Evolutionary conservation across 176 grass and related monocot genomes (phyloP).

Genomic region (Bromus sterilis): DNA sequence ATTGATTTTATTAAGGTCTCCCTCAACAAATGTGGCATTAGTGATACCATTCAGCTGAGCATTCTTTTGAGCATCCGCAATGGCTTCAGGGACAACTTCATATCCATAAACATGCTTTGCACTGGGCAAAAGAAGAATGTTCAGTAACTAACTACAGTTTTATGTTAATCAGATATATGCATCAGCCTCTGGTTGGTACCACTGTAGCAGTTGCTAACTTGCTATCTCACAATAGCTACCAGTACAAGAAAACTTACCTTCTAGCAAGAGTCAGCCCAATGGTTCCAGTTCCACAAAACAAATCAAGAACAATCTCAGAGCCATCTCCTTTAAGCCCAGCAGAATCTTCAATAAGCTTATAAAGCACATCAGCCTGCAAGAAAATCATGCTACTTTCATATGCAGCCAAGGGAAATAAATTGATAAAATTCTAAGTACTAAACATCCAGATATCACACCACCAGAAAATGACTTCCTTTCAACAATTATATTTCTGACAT

Average conservation of each 20-base stretch:
- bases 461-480: background rate
- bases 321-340: slow-evolving; percentile 77
- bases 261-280: slow-evolving; percentile 90
- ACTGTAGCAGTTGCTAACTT: background rate
- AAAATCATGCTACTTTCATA: background rate
- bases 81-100: slow-evolving; percentile 85
- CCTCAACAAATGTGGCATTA: slow-evolving; percentile 93
- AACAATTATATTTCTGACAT: background rate
- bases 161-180: slow-evolving; percentile 1
- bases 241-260: slow-evolving; percentile 32
- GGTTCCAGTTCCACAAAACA: slow-evolving; percentile 96
- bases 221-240: background rate
- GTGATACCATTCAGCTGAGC: slow-evolving; percentile 66
- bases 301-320: slow-evolving; percentile 86
- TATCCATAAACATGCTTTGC: slow-evolving; percentile 86
- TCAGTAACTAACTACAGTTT: slow-evolving; percentile 10
- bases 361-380: slow-evolving; percentile 83
- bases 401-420: background rate
- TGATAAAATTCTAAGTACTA: background rate
- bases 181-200: background rate
- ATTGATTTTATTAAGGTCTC: slow-evolving; percentile 92
- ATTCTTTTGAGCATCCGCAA: slow-evolving; percentile 74
- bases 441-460: background rate
- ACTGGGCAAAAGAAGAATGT: slow-evolving; percentile 37
- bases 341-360: slow-evolving; percentile 87